phyloP scores from a whole-genome alignment of 2,329 filamentous ascomycete genomes.

The Clarireedia monteithiana region DNA sequence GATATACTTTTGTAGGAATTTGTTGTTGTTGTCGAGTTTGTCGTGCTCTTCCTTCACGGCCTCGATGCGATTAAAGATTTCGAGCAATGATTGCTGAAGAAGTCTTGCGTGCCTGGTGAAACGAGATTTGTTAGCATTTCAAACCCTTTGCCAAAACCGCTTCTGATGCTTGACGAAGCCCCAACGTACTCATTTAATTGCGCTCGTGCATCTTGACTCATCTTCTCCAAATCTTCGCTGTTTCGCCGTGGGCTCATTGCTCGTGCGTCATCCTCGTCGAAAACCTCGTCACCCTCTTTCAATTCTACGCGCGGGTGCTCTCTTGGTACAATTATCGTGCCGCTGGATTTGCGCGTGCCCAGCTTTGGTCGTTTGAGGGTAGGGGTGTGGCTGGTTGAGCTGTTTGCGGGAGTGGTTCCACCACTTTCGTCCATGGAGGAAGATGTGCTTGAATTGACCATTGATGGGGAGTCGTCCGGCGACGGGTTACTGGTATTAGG shows the following conservation, averaged over 20 bases:
- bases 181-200: slow-evolving; percentile 47
- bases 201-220: slow-evolving; percentile 73
- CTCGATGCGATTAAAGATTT: slow-evolving; percentile 89
- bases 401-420: slow-evolving; percentile 8
- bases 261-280: slow-evolving; percentile 80
- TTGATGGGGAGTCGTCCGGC: slow-evolving; percentile 1
- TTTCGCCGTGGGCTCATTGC: slow-evolving; percentile 92
- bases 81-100: slow-evolving; percentile 81
- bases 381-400: slow-evolving; percentile 4
- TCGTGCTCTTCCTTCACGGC: slow-evolving; percentile 91
- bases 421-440: slow-evolving; percentile 5
- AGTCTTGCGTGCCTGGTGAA: slow-evolving; percentile 70
- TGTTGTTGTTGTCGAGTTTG: slow-evolving; percentile 94
- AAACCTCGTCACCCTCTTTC: slow-evolving; percentile 54
- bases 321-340: slow-evolving; percentile 73
- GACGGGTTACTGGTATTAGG: slow-evolving; percentile 1
- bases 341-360: slow-evolving; percentile 68
- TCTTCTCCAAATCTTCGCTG: slow-evolving; percentile 80
- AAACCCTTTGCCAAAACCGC: slow-evolving; percentile 2
- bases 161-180: background rate
- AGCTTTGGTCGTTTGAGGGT: slow-evolving; percentile 50
- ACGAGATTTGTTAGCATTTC: background rate
- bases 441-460: slow-evolving; percentile 4
- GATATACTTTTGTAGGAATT: slow-evolving; percentile 96
- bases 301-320: slow-evolving; percentile 68